These are phyloP conservation scores for Cyclanthera cordifolia DNA, from an alignment of 306 rosid genomes.

Conservation along the genomic window DNA sequence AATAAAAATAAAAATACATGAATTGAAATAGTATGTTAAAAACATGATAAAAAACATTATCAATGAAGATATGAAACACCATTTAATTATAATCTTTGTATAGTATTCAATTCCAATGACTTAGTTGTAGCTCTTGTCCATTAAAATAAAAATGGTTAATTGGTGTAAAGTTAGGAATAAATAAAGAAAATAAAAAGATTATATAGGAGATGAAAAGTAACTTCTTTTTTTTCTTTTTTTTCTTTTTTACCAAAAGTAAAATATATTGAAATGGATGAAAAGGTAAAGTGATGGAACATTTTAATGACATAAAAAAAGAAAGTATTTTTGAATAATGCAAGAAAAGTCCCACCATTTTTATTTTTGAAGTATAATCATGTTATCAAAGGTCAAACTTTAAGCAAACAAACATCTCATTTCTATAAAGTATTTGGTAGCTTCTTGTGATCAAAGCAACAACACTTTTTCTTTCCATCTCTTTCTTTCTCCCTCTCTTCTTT, in stretches of 20 bases:
- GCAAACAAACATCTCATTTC: conserved; percentile 63
- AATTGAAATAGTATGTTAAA: too few species aligned
- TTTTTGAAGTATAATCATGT: conserved; percentile 31
- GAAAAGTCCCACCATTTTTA: conserved; percentile 8
- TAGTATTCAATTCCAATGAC: too few species aligned
- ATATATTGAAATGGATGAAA: background rate
- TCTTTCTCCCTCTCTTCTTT: too few species aligned
- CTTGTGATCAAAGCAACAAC: conserved; percentile 96
- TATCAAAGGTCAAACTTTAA: conserved; percentile 83
- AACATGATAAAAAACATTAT: too few species aligned
- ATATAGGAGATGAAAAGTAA: background rate
- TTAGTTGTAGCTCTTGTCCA: background rate
- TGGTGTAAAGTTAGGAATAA: background rate
- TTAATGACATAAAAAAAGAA: background rate
- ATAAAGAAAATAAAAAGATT: background rate
- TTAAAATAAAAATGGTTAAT: background rate
- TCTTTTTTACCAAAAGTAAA: background rate
- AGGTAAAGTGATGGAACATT: background rate
- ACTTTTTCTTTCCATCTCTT: conserved; percentile 46
- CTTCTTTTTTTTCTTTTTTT: too few species aligned
- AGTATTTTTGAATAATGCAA: conserved; percentile 9
- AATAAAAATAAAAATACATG: too few species aligned
- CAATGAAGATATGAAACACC: too few species aligned
- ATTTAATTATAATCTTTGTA: too few species aligned
- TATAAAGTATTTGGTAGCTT: conserved; percentile 72